These are phyloP conservation scores for Cutaneotrichosporon spelunceum DNA, from an alignment of 1,284 basidiomycete species.

Conservation along the genomic window DNA sequence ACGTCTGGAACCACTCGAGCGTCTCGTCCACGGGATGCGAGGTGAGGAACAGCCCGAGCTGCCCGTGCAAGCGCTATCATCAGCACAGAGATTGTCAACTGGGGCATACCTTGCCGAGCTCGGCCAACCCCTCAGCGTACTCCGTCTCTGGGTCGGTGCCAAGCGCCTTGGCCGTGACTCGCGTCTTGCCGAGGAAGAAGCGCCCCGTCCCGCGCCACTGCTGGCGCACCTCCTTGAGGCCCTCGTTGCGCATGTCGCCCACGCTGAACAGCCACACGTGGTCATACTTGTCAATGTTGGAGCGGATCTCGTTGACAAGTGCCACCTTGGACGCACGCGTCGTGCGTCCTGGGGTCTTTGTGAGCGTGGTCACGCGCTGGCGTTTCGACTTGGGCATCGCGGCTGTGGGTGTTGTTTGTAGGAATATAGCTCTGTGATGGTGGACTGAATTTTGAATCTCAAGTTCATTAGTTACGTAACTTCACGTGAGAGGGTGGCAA, in stretches of 20 bases:
- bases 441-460: constrained; percentile 4
- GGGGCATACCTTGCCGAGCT: constrained; percentile 68
- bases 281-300: constrained; percentile 69
- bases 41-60: constrained; percentile 90
- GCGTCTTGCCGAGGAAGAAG: constrained; percentile 88
- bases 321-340: constrained; percentile 71
- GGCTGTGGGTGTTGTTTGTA: not conserved
- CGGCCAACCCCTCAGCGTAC: constrained; percentile 72
- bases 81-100: not conserved
- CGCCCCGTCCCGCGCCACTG: constrained; percentile 91
- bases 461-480: constrained; percentile 6
- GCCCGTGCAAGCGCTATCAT: constrained; percentile 79
- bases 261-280: constrained; percentile 95
- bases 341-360: constrained; percentile 57
- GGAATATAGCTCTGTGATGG: not conserved
- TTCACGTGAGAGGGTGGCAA: constrained; percentile 16
- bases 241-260: constrained; percentile 90
- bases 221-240: constrained; percentile 87
- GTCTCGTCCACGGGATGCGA: constrained; percentile 83
- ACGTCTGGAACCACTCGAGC: constrained; percentile 89
- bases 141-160: constrained; percentile 84
- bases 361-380: constrained; percentile 65
- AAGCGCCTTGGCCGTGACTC: constrained; percentile 95
- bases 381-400: constrained; percentile 84
- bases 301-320: constrained; percentile 73